phyloP scores from a whole-genome alignment of 306 rosid genomes.

The Fragaria vesca region DNA sequence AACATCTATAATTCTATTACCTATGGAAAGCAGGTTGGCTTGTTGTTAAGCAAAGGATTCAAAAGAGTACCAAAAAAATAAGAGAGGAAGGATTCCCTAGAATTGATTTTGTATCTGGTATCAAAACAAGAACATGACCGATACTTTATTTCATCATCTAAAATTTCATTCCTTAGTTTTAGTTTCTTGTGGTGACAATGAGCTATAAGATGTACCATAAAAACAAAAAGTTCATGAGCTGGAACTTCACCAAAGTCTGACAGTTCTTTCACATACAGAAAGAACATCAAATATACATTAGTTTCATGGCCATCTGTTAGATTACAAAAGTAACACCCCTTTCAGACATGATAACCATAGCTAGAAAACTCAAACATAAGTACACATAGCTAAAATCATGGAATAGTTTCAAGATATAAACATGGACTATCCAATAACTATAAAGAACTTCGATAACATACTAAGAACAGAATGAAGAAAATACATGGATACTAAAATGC shows the following conservation, averaged over 20 bases:
- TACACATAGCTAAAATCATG: not conserved
- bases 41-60: not conserved
- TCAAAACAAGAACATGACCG: not conserved
- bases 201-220: not conserved
- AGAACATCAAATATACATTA: not conserved
- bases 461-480: not conserved
- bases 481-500: not conserved
- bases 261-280: not conserved
- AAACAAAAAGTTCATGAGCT: not conserved
- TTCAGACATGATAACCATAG: not conserved
- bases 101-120: not conserved
- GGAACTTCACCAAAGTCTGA: no score
- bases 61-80: not conserved
- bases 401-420: not conserved
- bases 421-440: not conserved
- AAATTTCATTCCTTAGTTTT: not conserved
- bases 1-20: not conserved
- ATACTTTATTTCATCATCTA: not conserved
- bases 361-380: not conserved
- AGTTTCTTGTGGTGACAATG: not conserved
- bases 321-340: not conserved
- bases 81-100: not conserved
- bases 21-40: slow-evolving; percentile 1
- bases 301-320: not conserved
- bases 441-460: not conserved